phyloP scores from a whole-genome alignment of 306 rosid genomes.

The Leucaena leucocephala region DNA sequence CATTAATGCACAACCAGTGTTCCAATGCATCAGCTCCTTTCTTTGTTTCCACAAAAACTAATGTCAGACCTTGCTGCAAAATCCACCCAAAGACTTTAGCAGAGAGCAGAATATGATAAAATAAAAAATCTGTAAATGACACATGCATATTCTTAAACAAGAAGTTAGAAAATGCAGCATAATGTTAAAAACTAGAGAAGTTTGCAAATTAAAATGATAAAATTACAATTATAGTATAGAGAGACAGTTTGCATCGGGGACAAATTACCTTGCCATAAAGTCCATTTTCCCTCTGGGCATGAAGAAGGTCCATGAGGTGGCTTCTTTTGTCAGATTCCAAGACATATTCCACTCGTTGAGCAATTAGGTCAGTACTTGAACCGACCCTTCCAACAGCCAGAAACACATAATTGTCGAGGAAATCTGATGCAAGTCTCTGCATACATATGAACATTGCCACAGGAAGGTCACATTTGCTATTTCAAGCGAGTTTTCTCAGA shows the following conservation, averaged over 20 bases:
- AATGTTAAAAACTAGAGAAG: background rate
- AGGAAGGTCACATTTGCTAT: slow-evolving; percentile 30
- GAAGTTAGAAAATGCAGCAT: background rate
- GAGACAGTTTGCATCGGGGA: background rate
- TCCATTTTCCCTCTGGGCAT: slow-evolving; percentile 72
- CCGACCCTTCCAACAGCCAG: slow-evolving; percentile 86
- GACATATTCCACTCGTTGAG: slow-evolving; percentile 72
- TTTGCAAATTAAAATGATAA: background rate
- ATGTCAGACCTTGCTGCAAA: slow-evolving; percentile 64
- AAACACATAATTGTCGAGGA: slow-evolving; percentile 34
- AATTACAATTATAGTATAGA: background rate
- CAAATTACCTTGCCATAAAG: slow-evolving; percentile 29
- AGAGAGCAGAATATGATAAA: background rate
- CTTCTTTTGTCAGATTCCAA: slow-evolving; percentile 58
- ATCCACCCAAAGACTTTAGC: background rate
- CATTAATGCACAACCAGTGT: slow-evolving; percentile 65
- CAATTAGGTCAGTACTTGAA: slow-evolving; percentile 75
- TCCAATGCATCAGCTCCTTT: slow-evolving; percentile 81
- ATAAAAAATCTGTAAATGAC: background rate
- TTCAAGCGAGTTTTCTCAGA: slow-evolving; percentile 9
- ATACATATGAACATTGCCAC: background rate
- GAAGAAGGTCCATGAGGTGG: slow-evolving; percentile 51
- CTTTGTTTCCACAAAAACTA: slow-evolving; percentile 82
- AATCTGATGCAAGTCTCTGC: slow-evolving; percentile 66
- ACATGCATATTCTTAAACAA: slow-evolving; percentile 1